These are phyloP conservation scores for Calonectria montana DNA, from an alignment of 2,329 filamentous ascomycete genomes.

Conservation along the genomic window DNA sequence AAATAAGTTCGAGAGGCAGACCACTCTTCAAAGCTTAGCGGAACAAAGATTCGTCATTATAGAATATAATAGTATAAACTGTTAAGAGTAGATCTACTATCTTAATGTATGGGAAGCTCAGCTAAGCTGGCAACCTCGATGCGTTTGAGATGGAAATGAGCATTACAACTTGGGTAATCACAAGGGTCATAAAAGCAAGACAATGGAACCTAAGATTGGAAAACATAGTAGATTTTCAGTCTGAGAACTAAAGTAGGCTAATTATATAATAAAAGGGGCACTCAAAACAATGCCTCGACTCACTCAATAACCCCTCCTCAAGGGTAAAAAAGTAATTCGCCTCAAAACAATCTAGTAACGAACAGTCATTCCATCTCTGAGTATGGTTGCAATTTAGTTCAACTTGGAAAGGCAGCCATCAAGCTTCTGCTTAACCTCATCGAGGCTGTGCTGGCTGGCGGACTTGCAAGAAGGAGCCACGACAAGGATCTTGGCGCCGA, in stretches of 20 bases:
- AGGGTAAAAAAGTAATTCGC: background rate
- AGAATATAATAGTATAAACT: too few relatives aligned
- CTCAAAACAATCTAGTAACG: constrained; percentile 2
- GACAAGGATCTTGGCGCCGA: background rate
- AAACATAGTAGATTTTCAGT: background rate
- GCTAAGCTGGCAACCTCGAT: too few relatives aligned
- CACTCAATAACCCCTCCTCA: constrained; percentile 4
- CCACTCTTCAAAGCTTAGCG: too few relatives aligned
- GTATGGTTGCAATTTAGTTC: background rate
- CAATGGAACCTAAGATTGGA: background rate
- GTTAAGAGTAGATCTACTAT: too few relatives aligned
- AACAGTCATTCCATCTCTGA: background rate
- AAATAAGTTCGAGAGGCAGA: too few relatives aligned
- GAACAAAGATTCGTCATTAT: too few relatives aligned
- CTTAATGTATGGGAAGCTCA: too few relatives aligned
- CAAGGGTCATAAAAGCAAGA: background rate
- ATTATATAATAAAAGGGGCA: background rate
- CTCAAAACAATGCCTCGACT: background rate
- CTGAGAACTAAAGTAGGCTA: background rate
- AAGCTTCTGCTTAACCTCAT: background rate
- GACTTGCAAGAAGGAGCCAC: background rate
- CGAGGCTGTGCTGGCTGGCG: background rate
- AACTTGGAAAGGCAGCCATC: background rate
- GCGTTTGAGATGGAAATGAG: too few relatives aligned
- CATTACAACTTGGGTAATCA: background rate